Base-by-base conservation (phyloP, 805 yeast genomes). In the Kluyveromyces aestuarii region DNA sequence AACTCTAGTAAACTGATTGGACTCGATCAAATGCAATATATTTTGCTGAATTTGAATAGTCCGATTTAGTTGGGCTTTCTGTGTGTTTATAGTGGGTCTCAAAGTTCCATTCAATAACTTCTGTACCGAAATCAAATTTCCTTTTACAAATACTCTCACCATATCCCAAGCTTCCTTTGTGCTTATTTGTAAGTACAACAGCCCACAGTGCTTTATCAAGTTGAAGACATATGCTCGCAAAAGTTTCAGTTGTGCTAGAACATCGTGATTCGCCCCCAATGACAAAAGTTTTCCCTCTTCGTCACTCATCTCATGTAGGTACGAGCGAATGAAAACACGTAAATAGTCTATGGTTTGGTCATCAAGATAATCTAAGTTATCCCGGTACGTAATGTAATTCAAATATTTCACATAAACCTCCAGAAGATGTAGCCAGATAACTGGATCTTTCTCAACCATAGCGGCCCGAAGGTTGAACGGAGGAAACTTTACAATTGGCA, bases 371-470 rank as follows among this genome's bases (percentile, higher is more conserved):
- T 67, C 64, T 9, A 72, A 55, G 36, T 68, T 68, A 6, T 69
- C 62, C 13, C 62, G 53, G 2, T 59, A 55, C 35, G 76, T 62
- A 39, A 84, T 61, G 50, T 69, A 76, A 49, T 75, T 70, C 55
- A 80, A 74, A 18, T 79, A 68, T 16, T 59, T 62, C 48, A 84
- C 77, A 62, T 83, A 85, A 2, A 77, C 77, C 54, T 82, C 87
- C 16, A 85, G 64, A 18, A 83, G 65, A 61, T 84, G 88, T 4
- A 77, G 83, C 89, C 91, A 85, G 8, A 85, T 85, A 19, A 85
- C 89, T 0, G 95, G 95, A 60, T 85, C 95, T 52, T 79, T 84
- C 59, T 85, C 93, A 7, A 83, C 81, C 60, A 85, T 68, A n/a
- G 87, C 80, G 0, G 90, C 84, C 36, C 93, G 70, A 27, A 85